A percentile compares a stretch with the other conserved stretches of the same genome.
Conservation (phyloP, 2,329 filamentous ascomycete species). For the Colletotrichum higginsianum region DNA sequence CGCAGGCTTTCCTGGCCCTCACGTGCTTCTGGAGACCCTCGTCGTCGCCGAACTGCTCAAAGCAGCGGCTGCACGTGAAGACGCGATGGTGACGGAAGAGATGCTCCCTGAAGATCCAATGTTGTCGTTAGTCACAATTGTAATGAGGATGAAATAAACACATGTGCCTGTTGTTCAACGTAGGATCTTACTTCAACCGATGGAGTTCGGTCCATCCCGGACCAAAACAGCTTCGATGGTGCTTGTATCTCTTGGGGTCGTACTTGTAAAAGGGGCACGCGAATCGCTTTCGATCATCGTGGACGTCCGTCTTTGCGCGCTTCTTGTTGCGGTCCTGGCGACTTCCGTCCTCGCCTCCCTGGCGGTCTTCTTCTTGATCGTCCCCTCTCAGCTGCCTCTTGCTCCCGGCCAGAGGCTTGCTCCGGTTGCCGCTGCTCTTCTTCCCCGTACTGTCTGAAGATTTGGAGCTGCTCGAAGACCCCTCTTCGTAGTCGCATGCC, state of each 20-base stretch:
- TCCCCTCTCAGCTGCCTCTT: conserved; percentile 14
- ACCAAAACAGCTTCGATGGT: conserved; percentile 52
- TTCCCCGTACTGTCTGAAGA: not conserved
- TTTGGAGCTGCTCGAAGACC: not conserved
- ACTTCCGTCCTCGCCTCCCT: not conserved
- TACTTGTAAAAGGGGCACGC: conserved; percentile 59
- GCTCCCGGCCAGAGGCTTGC: not conserved
- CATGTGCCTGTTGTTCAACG: not conserved
- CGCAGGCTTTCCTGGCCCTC: conserved; percentile 46
- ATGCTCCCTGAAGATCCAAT: conserved; percentile 51
- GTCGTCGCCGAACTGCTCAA: conserved; percentile 51
- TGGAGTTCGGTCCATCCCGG: conserved; percentile 56
- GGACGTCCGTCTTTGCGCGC: conserved; percentile 22
- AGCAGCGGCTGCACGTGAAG: conserved; percentile 53
- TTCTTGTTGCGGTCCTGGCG: conserved; percentile 23
- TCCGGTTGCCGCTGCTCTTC: not conserved
- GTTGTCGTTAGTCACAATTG: not conserved
- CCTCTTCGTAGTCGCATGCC: conserved; percentile 14
- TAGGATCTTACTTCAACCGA: conserved; percentile 52
- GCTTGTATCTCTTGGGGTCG: conserved; percentile 51
- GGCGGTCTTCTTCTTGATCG: not conserved
- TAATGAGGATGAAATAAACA: not conserved
- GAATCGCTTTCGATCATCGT: conserved; percentile 41
- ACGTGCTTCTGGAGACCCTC: conserved; percentile 50
- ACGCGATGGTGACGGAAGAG: conserved; percentile 55